Base-by-base conservation (phyloP, 441 rosid genomes). In the Macaranga tanarius region DNA sequence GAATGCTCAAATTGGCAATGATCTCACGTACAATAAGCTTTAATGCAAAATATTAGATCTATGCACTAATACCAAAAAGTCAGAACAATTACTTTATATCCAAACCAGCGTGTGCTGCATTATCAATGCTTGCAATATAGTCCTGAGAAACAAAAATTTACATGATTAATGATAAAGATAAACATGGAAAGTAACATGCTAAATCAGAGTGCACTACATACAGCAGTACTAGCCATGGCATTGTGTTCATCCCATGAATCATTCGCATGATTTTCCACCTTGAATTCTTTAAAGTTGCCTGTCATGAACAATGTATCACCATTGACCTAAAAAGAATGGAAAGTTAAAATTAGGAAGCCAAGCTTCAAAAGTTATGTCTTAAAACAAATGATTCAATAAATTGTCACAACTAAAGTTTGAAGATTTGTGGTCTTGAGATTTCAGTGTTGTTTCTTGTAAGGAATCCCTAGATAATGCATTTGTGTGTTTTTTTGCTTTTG, bases 271-370 rank as follows among this genome's bases (percentile, higher is more conserved):
- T 81, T 87, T 75, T 88, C 97, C 69, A 83, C 82, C 86, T 87
- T 93, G 82, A 93, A 96, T 82, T 91, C 99, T 81, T 88, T 90
- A 79, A 96, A 96, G 69, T 85, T 86, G 71, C 91, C 75, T 17
- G 96, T 96, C 98, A 93, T 87, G 80, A 89, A 96, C 76, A 88
- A 73, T 45, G 98, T 88, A 77, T 96, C 97, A 7, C 99, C 99
- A 70, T 93, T 95, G 77, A 95, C 98, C 99, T 91, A 88, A 71
- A 75, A 86, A 48, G 56, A 70, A 65, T 62, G 34, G 50, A 44
- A 69, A 68, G 50, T 62, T 62, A 54, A 62, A 3, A 55, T 72
- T 71, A 71, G 67, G 70, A 59, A 13, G 40, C 54, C 52, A 48
- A 77, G 67, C 12, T 40, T 72, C 26, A 42, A 54, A 57, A 73